These are phyloP conservation scores for Talaromyces verruculosus DNA, from an alignment of 2,329 filamentous ascomycete species.

Conservation along the genomic window DNA sequence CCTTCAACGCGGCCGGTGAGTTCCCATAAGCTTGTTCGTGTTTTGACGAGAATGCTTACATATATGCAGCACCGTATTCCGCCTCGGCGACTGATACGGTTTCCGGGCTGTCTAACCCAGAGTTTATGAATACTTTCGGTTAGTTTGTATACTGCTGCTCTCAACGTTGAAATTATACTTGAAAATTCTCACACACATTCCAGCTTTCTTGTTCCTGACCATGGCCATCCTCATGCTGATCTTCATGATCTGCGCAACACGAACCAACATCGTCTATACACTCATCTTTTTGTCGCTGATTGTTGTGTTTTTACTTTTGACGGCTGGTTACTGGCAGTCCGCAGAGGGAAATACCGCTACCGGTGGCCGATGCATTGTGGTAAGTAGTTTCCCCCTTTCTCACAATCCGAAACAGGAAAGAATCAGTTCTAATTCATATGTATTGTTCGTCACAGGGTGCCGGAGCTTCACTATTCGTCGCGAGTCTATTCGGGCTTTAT, in stretches of 20 bases:
- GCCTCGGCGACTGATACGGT: slow-evolving; percentile 29
- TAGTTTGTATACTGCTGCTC: slow-evolving; percentile 3
- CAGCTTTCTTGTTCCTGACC: slow-evolving; percentile 61
- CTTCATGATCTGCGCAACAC: slow-evolving; percentile 67
- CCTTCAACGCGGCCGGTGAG: slow-evolving; percentile 52
- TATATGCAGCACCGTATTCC: slow-evolving; percentile 29
- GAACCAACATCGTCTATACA: slow-evolving; percentile 71
- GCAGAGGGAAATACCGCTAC: slow-evolving; percentile 42
- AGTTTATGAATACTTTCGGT: slow-evolving; percentile 3
- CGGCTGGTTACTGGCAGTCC: slow-evolving; percentile 60
- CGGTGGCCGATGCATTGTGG: slow-evolving; percentile 34
- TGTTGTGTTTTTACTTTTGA: slow-evolving; percentile 59
- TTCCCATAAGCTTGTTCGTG: slow-evolving; percentile 25
- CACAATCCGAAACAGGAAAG: not conserved
- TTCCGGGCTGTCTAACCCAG: slow-evolving; percentile 26
- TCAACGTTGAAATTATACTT: not conserved
- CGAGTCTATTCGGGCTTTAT: slow-evolving; percentile 53
- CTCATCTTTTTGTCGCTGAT: slow-evolving; percentile 66
- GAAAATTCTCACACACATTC: slow-evolving; percentile 16
- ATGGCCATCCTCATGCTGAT: slow-evolving; percentile 67
- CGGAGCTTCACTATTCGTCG: slow-evolving; percentile 53
- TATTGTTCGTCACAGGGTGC: slow-evolving; percentile 33
- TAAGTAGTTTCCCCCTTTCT: slow-evolving; percentile 18
- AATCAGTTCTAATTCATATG: not conserved
- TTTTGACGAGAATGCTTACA: not conserved